Conservation (phyloP, 78 protist species). For the Bigelowiella natans region DNA sequence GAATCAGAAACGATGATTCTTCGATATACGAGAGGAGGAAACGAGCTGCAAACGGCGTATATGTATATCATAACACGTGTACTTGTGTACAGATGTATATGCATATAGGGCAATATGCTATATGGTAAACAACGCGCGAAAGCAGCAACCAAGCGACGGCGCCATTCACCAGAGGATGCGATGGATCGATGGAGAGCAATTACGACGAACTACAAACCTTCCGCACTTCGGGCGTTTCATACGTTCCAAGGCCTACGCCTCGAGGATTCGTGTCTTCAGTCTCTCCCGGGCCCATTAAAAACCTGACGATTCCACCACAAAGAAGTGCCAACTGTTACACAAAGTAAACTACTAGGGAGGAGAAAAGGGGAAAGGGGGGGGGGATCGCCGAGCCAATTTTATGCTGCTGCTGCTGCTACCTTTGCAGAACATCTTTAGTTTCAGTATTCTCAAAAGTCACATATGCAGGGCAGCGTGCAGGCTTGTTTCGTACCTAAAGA, state of each 20-base stretch:
- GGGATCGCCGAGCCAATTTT: not conserved
- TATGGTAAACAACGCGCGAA: not conserved
- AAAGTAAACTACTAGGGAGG: not conserved
- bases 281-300: not conserved
- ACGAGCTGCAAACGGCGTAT: not conserved
- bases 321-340: not conserved
- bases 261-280: not conserved
- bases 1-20: not conserved
- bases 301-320: not conserved
- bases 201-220: too few species aligned
- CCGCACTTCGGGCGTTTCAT: not conserved
- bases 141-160: not conserved
- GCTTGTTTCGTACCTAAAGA: not conserved
- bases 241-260: not conserved
- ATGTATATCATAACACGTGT: not conserved
- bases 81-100: not conserved
- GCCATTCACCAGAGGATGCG: too few species aligned
- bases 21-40: not conserved
- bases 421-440: not conserved
- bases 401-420: not conserved
- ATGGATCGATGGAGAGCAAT: too few species aligned
- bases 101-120: not conserved
- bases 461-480: not conserved
- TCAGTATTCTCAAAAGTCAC: not conserved
- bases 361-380: not conserved